These are phyloP conservation scores for Schwanniomyces etchellsii DNA, from an alignment of 1,139 yeast species.

Conservation along the genomic window DNA sequence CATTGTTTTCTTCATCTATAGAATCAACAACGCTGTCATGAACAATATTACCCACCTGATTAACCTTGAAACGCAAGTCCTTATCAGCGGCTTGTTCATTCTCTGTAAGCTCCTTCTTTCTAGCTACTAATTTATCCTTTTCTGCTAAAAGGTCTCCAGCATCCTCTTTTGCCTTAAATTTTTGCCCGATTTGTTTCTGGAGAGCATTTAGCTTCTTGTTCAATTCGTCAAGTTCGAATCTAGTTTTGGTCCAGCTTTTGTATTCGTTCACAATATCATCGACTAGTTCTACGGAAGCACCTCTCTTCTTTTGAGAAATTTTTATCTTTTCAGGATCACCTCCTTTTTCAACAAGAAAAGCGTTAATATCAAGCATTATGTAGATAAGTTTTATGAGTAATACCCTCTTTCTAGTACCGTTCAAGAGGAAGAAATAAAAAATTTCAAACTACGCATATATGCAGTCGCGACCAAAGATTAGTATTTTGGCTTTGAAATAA, in stretches of 20 bases:
- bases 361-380: slow-evolving; percentile 93
- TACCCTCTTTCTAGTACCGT: not conserved
- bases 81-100: slow-evolving; percentile 77
- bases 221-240: slow-evolving; percentile 85
- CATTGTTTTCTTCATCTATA: slow-evolving; percentile 85
- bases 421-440: not conserved
- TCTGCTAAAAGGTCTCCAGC: slow-evolving; percentile 76
- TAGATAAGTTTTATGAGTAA: too few relatives aligned
- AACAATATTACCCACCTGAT: slow-evolving; percentile 87
- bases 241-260: slow-evolving; percentile 86
- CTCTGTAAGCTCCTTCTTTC: slow-evolving; percentile 62
- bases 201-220: slow-evolving; percentile 83
- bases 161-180: slow-evolving; percentile 93
- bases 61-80: slow-evolving; percentile 71
- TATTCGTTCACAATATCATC: slow-evolving; percentile 91
- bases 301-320: slow-evolving; percentile 89
- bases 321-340: slow-evolving; percentile 89
- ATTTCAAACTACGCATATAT: too few relatives aligned
- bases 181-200: slow-evolving; percentile 89
- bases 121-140: slow-evolving; percentile 67
- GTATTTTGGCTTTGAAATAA: too few relatives aligned
- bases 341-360: slow-evolving; percentile 92
- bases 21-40: slow-evolving; percentile 89
- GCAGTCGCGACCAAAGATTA: too few relatives aligned
- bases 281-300: slow-evolving; percentile 88